phyloP scores from a whole-genome alignment of 2,329 filamentous ascomycete species.

The Hirsutella minnesotensis region DNA sequence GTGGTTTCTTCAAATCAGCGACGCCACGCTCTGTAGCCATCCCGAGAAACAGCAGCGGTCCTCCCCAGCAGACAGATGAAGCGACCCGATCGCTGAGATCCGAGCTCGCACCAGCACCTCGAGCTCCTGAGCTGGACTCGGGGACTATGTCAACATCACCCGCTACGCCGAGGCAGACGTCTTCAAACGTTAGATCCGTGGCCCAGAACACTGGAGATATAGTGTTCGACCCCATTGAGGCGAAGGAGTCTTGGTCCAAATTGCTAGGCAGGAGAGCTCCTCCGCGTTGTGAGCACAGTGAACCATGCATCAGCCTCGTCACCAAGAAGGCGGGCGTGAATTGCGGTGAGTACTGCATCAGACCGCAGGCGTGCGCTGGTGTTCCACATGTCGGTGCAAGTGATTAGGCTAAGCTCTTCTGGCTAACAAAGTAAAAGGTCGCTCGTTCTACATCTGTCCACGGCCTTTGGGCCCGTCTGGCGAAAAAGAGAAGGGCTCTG shows the following conservation, averaged over 20 bases:
- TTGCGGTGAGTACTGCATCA: conserved; percentile 39
- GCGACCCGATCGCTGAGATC: too few species aligned
- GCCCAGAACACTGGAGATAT: too few species aligned
- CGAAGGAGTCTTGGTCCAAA: conserved; percentile 76
- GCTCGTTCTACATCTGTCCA: conserved; percentile 52
- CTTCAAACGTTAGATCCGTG: not conserved
- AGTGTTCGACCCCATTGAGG: conserved; percentile 57
- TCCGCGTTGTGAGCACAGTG: conserved; percentile 77
- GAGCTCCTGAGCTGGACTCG: too few species aligned
- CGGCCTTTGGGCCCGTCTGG: conserved; percentile 76
- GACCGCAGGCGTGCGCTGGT: not conserved
- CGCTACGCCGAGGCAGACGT: too few species aligned
- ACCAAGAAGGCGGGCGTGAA: conserved; percentile 90
- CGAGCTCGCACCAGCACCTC: too few species aligned
- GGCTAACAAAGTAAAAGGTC: conserved; percentile 25
- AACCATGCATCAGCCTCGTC: conserved; percentile 70
- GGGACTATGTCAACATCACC: too few species aligned
- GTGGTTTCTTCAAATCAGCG: conserved; percentile 65
- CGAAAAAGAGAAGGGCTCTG: conserved; percentile 68
- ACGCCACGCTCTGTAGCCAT: not conserved
- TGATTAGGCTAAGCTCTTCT: too few species aligned
- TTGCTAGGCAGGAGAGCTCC: conserved; percentile 63
- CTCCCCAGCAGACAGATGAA: not conserved
- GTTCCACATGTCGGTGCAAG: too few species aligned
- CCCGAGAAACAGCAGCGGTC: not conserved